phyloP scores from a whole-genome alignment of 140 eudicot species.

The Oenanthe javanica region DNA sequence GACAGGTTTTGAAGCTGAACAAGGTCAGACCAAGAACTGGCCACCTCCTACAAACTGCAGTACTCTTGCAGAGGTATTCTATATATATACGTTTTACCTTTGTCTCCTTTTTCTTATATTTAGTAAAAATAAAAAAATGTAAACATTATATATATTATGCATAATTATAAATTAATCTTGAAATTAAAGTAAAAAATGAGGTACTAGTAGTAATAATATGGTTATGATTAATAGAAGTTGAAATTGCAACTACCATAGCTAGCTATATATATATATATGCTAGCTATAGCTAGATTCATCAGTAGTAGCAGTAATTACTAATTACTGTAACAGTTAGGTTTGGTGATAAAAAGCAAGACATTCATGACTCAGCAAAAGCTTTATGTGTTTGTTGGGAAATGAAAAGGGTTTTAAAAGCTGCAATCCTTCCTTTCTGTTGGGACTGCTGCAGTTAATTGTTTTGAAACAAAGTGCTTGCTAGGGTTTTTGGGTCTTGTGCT shows the following conservation, averaged over 20 bases:
- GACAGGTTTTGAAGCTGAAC: conserved; percentile 62
- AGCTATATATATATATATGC: neutral
- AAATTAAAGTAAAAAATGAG: neutral
- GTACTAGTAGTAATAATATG: conserved; percentile 20
- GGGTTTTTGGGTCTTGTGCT: conserved; percentile 42
- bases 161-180: neutral
- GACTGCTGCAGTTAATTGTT: conserved; percentile 19
- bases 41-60: conserved; percentile 52
- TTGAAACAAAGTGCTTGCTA: conserved; percentile 28
- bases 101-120: conserved; percentile 15
- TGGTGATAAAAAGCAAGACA: conserved; percentile 24
- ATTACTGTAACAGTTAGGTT: conserved; percentile 8
- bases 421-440: conserved; percentile 75
- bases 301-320: neutral
- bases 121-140: too few relatives aligned
- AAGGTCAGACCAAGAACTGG: conserved; percentile 63
- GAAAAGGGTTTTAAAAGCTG: conserved; percentile 47
- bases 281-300: too few relatives aligned
- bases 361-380: conserved; percentile 20
- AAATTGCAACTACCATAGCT: neutral
- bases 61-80: conserved; percentile 63
- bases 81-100: conserved; percentile 31
- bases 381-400: conserved; percentile 30
- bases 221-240: conserved; percentile 27
- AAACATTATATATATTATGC: neutral